Conservation (phyloP, 352 stramenopile species). For the Globisporangium uncinulatum region DNA sequence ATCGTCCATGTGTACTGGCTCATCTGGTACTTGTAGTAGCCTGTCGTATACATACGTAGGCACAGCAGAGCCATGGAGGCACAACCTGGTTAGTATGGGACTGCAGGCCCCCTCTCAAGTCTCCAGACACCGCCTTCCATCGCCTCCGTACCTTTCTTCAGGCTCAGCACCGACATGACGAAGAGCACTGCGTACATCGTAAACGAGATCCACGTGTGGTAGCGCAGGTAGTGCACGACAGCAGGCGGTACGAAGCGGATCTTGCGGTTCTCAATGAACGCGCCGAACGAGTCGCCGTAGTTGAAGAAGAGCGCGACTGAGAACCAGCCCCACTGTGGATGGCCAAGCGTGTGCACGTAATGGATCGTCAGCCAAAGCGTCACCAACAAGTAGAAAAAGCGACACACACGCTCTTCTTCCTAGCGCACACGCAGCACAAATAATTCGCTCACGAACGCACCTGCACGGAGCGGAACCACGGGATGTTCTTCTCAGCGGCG, state of each 20-base stretch:
- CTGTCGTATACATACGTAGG: slow-evolving; percentile 75
- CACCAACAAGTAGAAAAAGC: not conserved
- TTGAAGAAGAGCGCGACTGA: slow-evolving; percentile 96
- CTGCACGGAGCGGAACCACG: slow-evolving; percentile 96
- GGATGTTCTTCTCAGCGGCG: slow-evolving; percentile 93
- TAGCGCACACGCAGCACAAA: not conserved
- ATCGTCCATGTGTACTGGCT: slow-evolving; percentile 96
- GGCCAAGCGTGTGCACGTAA: not conserved
- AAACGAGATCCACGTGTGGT: slow-evolving; percentile 92
- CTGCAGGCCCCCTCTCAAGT: too few relatives aligned
- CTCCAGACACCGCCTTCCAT: too few relatives aligned
- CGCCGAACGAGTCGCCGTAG: slow-evolving; percentile 86
- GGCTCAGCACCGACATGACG: slow-evolving; percentile 93
- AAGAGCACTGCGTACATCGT: slow-evolving; percentile 94
- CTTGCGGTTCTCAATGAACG: slow-evolving; percentile 83
- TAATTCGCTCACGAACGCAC: slow-evolving; percentile 3
- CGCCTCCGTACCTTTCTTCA: slow-evolving; percentile 83
- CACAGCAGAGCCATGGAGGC: slow-evolving; percentile 93
- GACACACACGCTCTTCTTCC: not conserved
- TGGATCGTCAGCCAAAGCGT: not conserved
- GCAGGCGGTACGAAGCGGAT: slow-evolving; percentile 70
- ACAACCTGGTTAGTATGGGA: too few relatives aligned
- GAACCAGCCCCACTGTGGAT: slow-evolving; percentile 96
- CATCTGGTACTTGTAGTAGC: slow-evolving; percentile 16
- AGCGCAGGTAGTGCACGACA: slow-evolving; percentile 86